Percentiles rank a stretch among this genome's conserved stretches.
phyloP scores from a whole-genome alignment of 2,329 filamentous ascomycete species.

The Trichoderma sp. region DNA sequence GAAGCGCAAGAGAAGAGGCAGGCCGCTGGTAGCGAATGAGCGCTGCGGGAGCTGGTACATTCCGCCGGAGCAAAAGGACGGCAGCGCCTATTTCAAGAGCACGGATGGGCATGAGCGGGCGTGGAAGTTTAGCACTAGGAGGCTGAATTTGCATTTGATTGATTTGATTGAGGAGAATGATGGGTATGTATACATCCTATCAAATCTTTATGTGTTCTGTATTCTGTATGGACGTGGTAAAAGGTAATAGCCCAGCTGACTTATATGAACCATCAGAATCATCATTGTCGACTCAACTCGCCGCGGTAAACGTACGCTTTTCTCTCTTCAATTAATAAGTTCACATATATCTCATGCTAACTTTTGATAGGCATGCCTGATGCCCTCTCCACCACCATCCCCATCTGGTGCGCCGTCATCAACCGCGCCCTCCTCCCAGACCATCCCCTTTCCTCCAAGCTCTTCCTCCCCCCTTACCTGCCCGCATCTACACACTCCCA shows the following conservation, averaged over 20 bases:
- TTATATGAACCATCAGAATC: constrained; percentile 49
- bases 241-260: not conserved
- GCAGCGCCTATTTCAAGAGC: constrained; percentile 94
- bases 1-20: constrained; percentile 29
- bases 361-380: constrained; percentile 75
- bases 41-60: constrained; percentile 98
- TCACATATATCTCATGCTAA: constrained; percentile 27
- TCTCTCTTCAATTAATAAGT: not conserved
- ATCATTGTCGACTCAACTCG: constrained; percentile 93
- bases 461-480: constrained; percentile 73
- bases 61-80: constrained; percentile 62
- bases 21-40: constrained; percentile 89
- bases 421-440: constrained; percentile 77
- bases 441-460: constrained; percentile 48
- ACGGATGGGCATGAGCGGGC: constrained; percentile 91
- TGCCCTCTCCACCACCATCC: constrained; percentile 89
- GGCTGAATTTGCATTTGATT: constrained; percentile 83
- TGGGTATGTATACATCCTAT: constrained; percentile 53
- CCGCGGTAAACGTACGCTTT: constrained; percentile 74
- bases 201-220: no score
- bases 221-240: no score
- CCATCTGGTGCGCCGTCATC: constrained; percentile 89
- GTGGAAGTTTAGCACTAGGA: constrained; percentile 85
- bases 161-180: constrained; percentile 66
- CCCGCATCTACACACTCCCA: constrained; percentile 76